Evolutionary conservation across 1,284 basidiomycete genomes (phyloP).

Genomic region (Malassezia yamatoensis): DNA sequence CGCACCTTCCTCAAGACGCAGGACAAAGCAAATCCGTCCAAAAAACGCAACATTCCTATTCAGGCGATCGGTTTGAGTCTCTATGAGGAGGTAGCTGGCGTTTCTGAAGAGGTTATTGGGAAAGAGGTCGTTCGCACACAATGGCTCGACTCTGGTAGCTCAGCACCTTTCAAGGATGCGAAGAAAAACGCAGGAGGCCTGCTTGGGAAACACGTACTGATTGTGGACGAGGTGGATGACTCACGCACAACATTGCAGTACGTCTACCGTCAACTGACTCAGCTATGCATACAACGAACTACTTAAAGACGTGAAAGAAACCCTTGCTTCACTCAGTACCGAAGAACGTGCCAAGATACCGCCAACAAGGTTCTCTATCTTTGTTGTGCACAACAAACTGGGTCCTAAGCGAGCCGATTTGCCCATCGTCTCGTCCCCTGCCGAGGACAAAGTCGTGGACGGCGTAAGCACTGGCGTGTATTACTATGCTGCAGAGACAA

Average conservation of each 20-base stretch:
- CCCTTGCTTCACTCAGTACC: constrained; percentile 27
- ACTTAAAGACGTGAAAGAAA: constrained; percentile 38
- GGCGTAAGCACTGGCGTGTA: constrained; percentile 38
- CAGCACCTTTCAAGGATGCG: constrained; percentile 11
- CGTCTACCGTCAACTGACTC: not conserved
- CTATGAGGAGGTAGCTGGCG: constrained; percentile 44
- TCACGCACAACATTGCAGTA: constrained; percentile 43
- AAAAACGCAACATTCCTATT: constrained; percentile 46
- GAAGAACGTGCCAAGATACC: constrained; percentile 33
- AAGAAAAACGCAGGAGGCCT: constrained; percentile 35
- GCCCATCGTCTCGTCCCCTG: constrained; percentile 28
- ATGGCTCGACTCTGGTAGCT: constrained; percentile 40
- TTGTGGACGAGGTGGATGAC: constrained; percentile 48
- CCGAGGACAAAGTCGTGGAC: constrained; percentile 30
- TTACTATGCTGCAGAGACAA: constrained; percentile 45
- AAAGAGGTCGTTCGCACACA: constrained; percentile 45
- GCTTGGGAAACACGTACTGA: constrained; percentile 46
- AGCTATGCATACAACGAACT: constrained; percentile 46
- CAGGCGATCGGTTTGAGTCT: constrained; percentile 46
- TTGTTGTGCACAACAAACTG: constrained; percentile 46
- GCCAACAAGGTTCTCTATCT: constrained; percentile 45
- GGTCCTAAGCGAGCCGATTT: constrained; percentile 40
- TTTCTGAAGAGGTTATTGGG: constrained; percentile 37
- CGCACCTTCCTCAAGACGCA: constrained; percentile 45
- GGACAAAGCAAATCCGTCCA: constrained; percentile 26